Evolutionary conservation across 1,139 yeast genomes (phyloP).

Genomic region (Lodderomyces theae): DNA sequence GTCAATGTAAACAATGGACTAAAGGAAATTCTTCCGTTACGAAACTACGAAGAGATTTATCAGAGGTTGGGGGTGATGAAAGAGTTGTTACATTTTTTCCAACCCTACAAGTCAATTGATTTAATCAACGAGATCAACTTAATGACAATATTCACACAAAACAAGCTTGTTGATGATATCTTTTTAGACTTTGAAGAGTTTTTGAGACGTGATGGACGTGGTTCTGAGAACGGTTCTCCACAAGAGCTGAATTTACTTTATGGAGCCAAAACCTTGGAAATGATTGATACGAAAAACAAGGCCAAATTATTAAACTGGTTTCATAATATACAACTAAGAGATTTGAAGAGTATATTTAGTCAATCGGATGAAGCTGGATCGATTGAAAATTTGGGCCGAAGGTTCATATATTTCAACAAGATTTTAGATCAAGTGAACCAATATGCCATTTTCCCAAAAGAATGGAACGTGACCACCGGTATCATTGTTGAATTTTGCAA

Average conservation of each 20-base stretch:
- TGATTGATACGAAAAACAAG: conserved; percentile 59
- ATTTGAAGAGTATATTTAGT: conserved; percentile 71
- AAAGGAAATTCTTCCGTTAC: conserved; percentile 40
- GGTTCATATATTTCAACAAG: conserved; percentile 79
- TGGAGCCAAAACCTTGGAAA: conserved; percentile 73
- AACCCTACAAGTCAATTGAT: conserved; percentile 78
- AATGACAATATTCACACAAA: conserved; percentile 61
- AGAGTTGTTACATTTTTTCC: conserved; percentile 74
- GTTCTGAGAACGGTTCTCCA: conserved; percentile 3
- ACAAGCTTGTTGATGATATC: conserved; percentile 66
- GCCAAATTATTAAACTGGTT: conserved; percentile 73
- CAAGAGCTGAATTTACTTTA: conserved; percentile 33
- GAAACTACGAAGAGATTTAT: conserved; percentile 63
- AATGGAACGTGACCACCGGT: conserved; percentile 69
- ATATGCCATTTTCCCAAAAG: conserved; percentile 56
- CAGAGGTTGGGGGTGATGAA: conserved; percentile 73
- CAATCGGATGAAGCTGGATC: conserved; percentile 91
- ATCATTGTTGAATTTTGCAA: conserved; percentile 65
- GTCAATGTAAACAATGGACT: conserved; percentile 74
- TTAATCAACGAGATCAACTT: conserved; percentile 73
- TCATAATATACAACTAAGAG: conserved; percentile 65
- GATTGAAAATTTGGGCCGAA: conserved; percentile 75
- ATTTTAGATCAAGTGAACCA: conserved; percentile 59
- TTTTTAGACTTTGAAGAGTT: conserved; percentile 67
- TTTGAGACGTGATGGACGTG: conserved; percentile 18